phyloP scores from a whole-genome alignment of 2,329 filamentous ascomycete species.

The Colletotrichum sp. region DNA sequence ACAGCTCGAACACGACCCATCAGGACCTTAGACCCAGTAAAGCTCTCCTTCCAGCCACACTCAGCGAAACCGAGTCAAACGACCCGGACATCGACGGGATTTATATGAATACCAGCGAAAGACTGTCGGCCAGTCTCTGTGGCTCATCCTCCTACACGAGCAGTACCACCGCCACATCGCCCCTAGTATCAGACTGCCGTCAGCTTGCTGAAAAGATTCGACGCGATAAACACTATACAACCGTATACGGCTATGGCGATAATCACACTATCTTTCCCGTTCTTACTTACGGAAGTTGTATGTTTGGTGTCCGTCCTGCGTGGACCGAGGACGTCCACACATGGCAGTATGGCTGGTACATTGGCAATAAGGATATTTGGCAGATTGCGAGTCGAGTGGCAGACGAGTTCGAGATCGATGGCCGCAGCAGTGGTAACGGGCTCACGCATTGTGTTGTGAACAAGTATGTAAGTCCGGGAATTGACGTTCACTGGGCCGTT shows the following conservation, averaged over 20 bases:
- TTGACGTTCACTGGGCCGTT: constrained; percentile 1
- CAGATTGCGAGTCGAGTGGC: not conserved
- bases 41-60: not conserved
- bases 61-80: not conserved
- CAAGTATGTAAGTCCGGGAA: not conserved
- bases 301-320: constrained; percentile 1
- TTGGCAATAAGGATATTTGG: not conserved
- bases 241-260: not conserved
- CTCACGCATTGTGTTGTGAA: not conserved
- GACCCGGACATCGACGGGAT: not conserved
- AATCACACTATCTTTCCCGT: not conserved
- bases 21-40: not conserved
- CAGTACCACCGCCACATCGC: not conserved
- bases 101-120: not conserved
- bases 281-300: not conserved
- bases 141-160: not conserved
- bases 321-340: not conserved
- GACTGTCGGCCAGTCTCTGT: not conserved
- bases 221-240: not conserved
- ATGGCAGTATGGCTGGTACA: not conserved
- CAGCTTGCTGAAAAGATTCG: not conserved
- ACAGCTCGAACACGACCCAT: not conserved
- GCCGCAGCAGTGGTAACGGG: not conserved
- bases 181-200: not conserved
- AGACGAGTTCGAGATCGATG: not conserved